phyloP scores from a whole-genome alignment of 129 eudicot genomes.

The Sambucus nigra region DNA sequence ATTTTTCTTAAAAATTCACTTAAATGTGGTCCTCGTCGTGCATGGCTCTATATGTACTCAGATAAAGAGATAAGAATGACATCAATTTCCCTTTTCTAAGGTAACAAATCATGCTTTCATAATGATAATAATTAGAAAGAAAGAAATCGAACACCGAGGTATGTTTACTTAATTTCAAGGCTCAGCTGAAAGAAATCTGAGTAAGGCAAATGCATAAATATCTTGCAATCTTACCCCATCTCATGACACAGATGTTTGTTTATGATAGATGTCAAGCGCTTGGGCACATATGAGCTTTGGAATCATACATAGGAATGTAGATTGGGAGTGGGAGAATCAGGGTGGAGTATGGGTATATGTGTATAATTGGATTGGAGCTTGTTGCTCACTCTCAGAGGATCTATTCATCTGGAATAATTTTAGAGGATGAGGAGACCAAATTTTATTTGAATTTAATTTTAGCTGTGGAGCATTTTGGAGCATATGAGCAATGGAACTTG shows the following conservation, averaged over 20 bases:
- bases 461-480: constrained; percentile 90
- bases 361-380: constrained; percentile 40
- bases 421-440: constrained; percentile 61
- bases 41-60: background rate
- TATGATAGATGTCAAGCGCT: constrained; percentile 92
- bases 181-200: constrained; percentile 21
- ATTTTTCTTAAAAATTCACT: no score
- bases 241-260: constrained; percentile 87
- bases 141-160: background rate
- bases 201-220: constrained; percentile 35
- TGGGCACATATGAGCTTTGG: constrained; percentile 97
- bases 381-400: constrained; percentile 56
- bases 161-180: constrained; percentile 4
- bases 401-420: constrained; percentile 41
- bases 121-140: no score
- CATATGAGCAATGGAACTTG: constrained; percentile 85
- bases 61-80: background rate
- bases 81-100: background rate
- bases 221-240: constrained; percentile 38
- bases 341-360: constrained; percentile 67
- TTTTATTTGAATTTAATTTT: constrained; percentile 53
- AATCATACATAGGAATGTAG: constrained; percentile 83
- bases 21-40: background rate
- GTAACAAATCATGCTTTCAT: background rate
- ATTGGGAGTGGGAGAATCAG: constrained; percentile 64